Evolutionary conservation across 352 stramenopile species (phyloP).

Genomic region (Phytophthora boehmeriae): DNA sequence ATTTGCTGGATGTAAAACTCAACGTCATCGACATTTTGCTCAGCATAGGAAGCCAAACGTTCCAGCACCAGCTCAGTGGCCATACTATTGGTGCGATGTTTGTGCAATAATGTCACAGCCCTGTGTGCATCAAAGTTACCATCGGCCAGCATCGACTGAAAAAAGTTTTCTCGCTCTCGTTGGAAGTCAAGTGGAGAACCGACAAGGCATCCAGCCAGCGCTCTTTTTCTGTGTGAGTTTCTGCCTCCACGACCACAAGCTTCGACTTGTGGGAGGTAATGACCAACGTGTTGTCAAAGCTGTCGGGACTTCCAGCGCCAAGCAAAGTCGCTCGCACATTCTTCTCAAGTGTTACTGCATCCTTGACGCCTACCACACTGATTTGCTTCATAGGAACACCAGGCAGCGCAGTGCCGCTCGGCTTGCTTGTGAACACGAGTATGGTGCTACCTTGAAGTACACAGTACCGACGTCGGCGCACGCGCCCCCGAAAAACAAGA

Average conservation of each 20-base stretch:
- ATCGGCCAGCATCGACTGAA: conserved; percentile 60
- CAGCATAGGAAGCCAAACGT: conserved; percentile 62
- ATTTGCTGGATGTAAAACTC: conserved; percentile 88
- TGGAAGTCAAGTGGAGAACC: conserved; percentile 62
- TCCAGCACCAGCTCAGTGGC: conserved; percentile 72
- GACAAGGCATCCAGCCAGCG: conserved; percentile 78
- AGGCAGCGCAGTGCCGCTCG: conserved; percentile 38
- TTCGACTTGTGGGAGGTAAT: conserved; percentile 80
- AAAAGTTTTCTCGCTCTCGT: conserved; percentile 58
- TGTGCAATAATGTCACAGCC: conserved; percentile 73
- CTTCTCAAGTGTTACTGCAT: conserved; percentile 66
- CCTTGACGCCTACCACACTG: conserved; percentile 65
- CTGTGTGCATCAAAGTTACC: conserved; percentile 67
- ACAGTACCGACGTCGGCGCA: conserved; percentile 70
- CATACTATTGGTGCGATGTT: conserved; percentile 70
- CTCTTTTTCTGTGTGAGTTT: conserved; percentile 76
- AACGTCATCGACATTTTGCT: conserved; percentile 75
- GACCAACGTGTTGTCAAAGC: conserved; percentile 63
- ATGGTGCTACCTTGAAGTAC: conserved; percentile 62
- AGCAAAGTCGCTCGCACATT: conserved; percentile 54
- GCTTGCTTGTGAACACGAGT: conserved; percentile 69
- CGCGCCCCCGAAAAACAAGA: conserved; percentile 61
- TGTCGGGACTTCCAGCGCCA: conserved; percentile 29
- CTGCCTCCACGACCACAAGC: conserved; percentile 66
- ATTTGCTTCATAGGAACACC: conserved; percentile 57